Base-by-base conservation (phyloP, 1,139 yeast species). In the Diutina scorzettiae region DNA sequence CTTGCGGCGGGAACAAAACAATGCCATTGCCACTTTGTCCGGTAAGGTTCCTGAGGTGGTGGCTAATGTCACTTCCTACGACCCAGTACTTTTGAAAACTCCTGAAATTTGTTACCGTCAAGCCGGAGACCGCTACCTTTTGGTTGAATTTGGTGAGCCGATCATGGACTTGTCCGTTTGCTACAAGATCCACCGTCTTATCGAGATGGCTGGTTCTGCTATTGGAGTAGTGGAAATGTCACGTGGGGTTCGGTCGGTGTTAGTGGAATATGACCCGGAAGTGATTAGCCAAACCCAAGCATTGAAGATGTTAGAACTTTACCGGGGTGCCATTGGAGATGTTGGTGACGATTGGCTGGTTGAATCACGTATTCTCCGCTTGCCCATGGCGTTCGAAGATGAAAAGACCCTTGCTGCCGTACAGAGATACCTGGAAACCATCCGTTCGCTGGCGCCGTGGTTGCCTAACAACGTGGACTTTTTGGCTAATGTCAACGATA, bases 321-420 rank as follows among this genome's bases (percentile, higher is more conserved):
- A 91, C 58, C 67, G 75, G 49, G 87, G 81, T 52, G 77, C 86
- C 46, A 64, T 75, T 5, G 39, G 39, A 5, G 29, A 21, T 23
- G 77, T 78, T 56, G 79, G 78, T 46, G 78, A 81, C 59, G 75
- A 81, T 53, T 91, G 97, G 97, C 71, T 76, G 47, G 87, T 89
- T 42, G 78, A 79, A 44, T 85, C 96, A 2, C 78, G 94, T 55
- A 66, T 86, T 43, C 68, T 91, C 59, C 82, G 75, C 55, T 69
- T 91, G 52, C 98, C 98, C 47, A 82, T 91, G 89, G 96, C 96
- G 0, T 91, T 89, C 58, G 98, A 91, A 66, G 97, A 91, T 58
- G 66, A 79, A 50, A 78, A 81, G 64, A 87, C 96, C 2, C 65
- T 89, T 53, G 89, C 77, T 49, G 95, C 96, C 34, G 97, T 87